Evolutionary conservation across 2,329 filamentous ascomycete species (phyloP).

Genomic region (Tolypocladium ophioglossoides): DNA sequence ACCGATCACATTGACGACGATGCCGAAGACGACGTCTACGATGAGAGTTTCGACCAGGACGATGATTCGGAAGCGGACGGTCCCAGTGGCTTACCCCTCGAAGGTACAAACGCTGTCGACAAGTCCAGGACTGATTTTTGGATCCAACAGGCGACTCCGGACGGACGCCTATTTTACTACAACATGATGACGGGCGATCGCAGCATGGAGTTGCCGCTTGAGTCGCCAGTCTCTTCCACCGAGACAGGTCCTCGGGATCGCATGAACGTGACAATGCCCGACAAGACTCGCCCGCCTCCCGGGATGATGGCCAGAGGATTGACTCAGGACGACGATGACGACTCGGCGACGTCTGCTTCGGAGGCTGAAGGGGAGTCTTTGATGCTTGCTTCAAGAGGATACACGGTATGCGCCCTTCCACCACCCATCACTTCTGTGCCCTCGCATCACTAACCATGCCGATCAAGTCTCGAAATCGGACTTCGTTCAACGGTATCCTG

Average conservation of each 20-base stretch:
- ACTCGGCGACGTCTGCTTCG: slow-evolving; percentile 73
- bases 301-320: slow-evolving; percentile 83
- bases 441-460: background rate
- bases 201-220: slow-evolving; percentile 87
- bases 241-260: slow-evolving; percentile 84
- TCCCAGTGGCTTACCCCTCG: slow-evolving; percentile 52
- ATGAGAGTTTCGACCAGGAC: slow-evolving; percentile 57
- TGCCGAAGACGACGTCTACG: slow-evolving; percentile 54
- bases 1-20: slow-evolving; percentile 51
- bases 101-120: slow-evolving; percentile 49
- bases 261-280: slow-evolving; percentile 78
- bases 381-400: slow-evolving; percentile 58
- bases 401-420: slow-evolving; percentile 45
- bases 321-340: slow-evolving; percentile 78
- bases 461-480: slow-evolving; percentile 48
- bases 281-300: slow-evolving; percentile 78
- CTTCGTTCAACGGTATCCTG: slow-evolving; percentile 58
- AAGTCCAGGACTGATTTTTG: slow-evolving; percentile 91
- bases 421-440: background rate
- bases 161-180: slow-evolving; percentile 92
- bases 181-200: slow-evolving; percentile 95
- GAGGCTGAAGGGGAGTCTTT: slow-evolving; percentile 69
- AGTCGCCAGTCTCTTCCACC: slow-evolving; percentile 69
- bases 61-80: slow-evolving; percentile 54
- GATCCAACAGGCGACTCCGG: slow-evolving; percentile 93